A percentile compares a stretch with the other conserved stretches of the same genome.
Evolutionary conservation across 768 basidiomycete genomes (phyloP).

Genomic region (Tylopilus balloui): DNA sequence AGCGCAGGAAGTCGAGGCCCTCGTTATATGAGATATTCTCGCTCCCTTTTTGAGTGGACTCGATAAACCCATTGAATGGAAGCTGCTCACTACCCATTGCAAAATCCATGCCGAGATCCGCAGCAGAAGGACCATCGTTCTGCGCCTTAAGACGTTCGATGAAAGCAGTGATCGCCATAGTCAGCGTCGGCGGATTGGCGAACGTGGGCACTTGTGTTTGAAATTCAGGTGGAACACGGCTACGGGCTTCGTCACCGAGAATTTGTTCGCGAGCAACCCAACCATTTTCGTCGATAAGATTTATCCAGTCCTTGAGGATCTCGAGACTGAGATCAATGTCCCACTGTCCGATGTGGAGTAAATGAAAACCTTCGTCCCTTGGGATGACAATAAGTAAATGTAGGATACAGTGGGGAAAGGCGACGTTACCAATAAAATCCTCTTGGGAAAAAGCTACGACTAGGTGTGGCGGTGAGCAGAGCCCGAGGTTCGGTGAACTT

Average conservation of each 20-base stretch:
- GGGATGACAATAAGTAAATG: not conserved
- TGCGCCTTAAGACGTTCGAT: constrained; percentile 63
- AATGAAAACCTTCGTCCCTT: constrained; percentile 97
- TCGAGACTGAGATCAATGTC: constrained; percentile 90
- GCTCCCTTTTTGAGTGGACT: constrained; percentile 33
- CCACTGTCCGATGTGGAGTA: constrained; percentile 87
- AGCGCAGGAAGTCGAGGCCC: constrained; percentile 64
- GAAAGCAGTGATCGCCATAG: constrained; percentile 90
- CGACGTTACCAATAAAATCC: constrained; percentile 91
- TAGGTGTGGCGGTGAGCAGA: constrained; percentile 88
- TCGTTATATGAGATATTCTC: constrained; percentile 55
- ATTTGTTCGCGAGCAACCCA: constrained; percentile 98
- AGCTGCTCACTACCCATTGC: constrained; percentile 50
- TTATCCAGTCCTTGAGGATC: constrained; percentile 86
- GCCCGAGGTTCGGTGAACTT: constrained; percentile 68
- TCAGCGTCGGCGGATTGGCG: constrained; percentile 92
- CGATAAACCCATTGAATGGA: constrained; percentile 36
- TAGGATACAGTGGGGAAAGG: not conserved
- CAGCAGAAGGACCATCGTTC: constrained; percentile 45
- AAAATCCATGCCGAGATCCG: constrained; percentile 63
- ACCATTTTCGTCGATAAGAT: constrained; percentile 87
- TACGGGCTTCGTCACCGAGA: constrained; percentile 92
- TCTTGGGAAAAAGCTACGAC: constrained; percentile 93
- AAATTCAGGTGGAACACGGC: constrained; percentile 89
- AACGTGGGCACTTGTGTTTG: constrained; percentile 90